Base-by-base conservation (phyloP, 179 eudicot species). In the Gypsophila paniculata region DNA sequence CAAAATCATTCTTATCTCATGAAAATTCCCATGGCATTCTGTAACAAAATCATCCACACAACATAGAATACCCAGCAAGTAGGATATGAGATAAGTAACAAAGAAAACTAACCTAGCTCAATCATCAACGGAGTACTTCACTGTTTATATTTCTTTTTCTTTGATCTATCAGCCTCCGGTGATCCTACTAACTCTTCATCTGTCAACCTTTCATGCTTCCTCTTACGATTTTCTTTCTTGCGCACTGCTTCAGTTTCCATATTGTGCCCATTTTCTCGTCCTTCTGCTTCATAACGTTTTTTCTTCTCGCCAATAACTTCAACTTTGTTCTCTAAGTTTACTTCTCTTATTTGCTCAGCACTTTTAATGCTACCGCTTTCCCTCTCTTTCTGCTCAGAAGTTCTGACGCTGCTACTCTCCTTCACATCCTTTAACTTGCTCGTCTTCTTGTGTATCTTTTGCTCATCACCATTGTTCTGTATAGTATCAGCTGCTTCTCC, bases 151-250 rank as follows among this genome's bases (percentile, higher is more conserved):
- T 76, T 83, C 74, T 77, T 86, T 69, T 84, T 82, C 77, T 80
- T 82, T n/a, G 79, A 36, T 39, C 76, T 71, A 39, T 66, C 68
- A 70, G 54, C 76, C 79, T 82, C 81, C 65, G 54, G 80, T 34
- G 78, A 77, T 64, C 60, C 76, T 51, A 58, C 73, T 12, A 76
- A 51, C 49, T 49, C 79, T 54, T 61, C 72, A 55, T 58, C 68
- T 32, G 44, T 58, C 55, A 60, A 34, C 53, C 69, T 69, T 73
- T 77, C 71, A 57, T 75, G 78, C 73, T 79, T 79, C 68, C 81
- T 79, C 73, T 84, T 84, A 77, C 51, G 75, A 60, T 72, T 61
- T 73, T 26, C 48, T 70, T 81, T 72, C 42, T 61, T 74, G 71
- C 48, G 38, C 8, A 55, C 65, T 22, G 21, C 61, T 26, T 70